Evolutionary conservation across 2,329 filamentous ascomycete genomes (phyloP).

Genomic region (Penicillium psychrosexuale): DNA sequence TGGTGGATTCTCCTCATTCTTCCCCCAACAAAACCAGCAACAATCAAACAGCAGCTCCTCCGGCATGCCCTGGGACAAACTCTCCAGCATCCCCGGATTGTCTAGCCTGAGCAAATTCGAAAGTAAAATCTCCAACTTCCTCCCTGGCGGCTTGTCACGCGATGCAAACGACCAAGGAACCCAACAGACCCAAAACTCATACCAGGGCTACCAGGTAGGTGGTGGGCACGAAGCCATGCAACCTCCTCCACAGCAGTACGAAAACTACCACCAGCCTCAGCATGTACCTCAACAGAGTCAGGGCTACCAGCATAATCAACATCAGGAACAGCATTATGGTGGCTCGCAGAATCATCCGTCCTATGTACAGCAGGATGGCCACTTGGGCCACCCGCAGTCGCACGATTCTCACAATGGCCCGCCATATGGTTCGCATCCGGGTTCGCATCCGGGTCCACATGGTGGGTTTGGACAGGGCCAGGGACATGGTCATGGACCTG

Average conservation of each 20-base stretch:
- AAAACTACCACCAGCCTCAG: background rate
- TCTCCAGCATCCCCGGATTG: conserved; percentile 32
- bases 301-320: background rate
- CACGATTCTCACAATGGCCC: background rate
- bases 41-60: conserved; percentile 19
- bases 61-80: conserved; percentile 23
- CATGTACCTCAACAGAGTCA: background rate
- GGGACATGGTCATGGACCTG: background rate
- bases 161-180: background rate
- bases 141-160: conserved; percentile 23
- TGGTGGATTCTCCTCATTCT: conserved; percentile 23
- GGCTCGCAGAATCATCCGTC: background rate
- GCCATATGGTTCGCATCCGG: background rate
- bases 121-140: conserved; percentile 30
- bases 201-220: background rate
- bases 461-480: background rate
- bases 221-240: background rate
- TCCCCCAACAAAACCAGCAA: conserved; percentile 10
- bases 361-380: background rate
- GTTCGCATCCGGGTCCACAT: background rate
- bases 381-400: background rate
- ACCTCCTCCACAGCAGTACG: background rate
- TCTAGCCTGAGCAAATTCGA: conserved; percentile 38
- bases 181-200: background rate
- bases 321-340: background rate